Evolutionary conservation across 768 basidiomycete species (phyloP).

Genomic region (Calocybe cyanea): DNA sequence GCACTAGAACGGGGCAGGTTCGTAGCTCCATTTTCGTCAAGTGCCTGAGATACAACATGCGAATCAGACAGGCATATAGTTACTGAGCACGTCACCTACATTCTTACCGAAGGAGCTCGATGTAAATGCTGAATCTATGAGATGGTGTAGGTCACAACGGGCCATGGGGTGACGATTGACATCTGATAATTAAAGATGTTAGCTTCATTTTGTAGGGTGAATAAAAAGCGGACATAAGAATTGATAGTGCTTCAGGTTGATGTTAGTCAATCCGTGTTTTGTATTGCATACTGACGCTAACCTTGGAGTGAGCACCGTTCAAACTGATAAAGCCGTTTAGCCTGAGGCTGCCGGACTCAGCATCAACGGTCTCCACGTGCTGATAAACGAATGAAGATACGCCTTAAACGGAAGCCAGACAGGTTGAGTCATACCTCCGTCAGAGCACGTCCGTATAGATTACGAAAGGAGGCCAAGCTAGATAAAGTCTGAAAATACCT

Average conservation of each 20-base stretch:
- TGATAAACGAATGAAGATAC: conserved; percentile 24
- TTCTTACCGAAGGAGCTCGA: conserved; percentile 72
- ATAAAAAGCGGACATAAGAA: conserved; percentile 64
- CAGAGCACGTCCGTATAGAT: conserved; percentile 70
- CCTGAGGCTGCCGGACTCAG: conserved; percentile 43
- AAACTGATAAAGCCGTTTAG: conserved; percentile 85
- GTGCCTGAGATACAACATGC: conserved; percentile 45
- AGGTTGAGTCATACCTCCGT: conserved; percentile 50
- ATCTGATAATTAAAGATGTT: conserved; percentile 47
- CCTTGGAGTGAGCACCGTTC: conserved; percentile 72
- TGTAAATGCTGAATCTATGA: conserved; percentile 63
- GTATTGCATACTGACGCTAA: conserved; percentile 21
- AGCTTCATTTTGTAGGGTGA: conserved; percentile 7
- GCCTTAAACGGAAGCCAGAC: not conserved
- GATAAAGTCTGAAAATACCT: conserved; percentile 53
- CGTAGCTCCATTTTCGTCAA: conserved; percentile 59
- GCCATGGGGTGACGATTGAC: conserved; percentile 75
- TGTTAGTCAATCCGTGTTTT: conserved; percentile 42
- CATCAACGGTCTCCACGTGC: conserved; percentile 66
- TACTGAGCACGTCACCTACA: conserved; percentile 35
- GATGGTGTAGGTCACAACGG: conserved; percentile 60
- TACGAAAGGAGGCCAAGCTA: conserved; percentile 62
- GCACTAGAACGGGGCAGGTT: conserved; percentile 41
- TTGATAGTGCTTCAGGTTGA: conserved; percentile 61
- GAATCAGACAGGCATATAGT: not conserved